These are phyloP conservation scores for Colletotrichum eleusines DNA, from an alignment of 2,329 filamentous ascomycete species.

Conservation along the genomic window DNA sequence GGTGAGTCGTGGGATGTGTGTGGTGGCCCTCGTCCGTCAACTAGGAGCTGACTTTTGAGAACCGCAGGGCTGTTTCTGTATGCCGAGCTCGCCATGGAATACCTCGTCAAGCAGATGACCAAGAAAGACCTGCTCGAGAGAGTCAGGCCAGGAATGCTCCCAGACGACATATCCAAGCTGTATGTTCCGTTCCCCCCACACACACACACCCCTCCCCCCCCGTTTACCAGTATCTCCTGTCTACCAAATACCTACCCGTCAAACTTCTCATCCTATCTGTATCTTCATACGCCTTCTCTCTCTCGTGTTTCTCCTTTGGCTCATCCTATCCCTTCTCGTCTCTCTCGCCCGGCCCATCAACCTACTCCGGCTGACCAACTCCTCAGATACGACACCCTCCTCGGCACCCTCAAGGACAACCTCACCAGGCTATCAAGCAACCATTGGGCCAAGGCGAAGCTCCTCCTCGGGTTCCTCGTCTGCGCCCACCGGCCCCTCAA, in stretches of 20 bases:
- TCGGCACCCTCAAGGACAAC: constrained; percentile 39
- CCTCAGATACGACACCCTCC: constrained; percentile 48
- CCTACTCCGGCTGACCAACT: no score
- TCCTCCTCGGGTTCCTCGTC: constrained; percentile 55
- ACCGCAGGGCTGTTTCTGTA: constrained; percentile 50
- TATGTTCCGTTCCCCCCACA: neutral
- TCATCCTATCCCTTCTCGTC: neutral
- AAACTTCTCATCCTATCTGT: no score
- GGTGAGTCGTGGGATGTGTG: constrained; percentile 18
- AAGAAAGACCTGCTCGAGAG: constrained; percentile 43
- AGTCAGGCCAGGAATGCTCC: constrained; percentile 40
- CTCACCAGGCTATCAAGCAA: neutral
- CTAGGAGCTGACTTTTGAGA: neutral
- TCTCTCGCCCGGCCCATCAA: no score
- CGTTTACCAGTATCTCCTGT: neutral
- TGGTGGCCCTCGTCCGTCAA: no score
- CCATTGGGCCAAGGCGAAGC: constrained; percentile 46
- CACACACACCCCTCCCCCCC: neutral
- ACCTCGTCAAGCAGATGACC: constrained; percentile 45
- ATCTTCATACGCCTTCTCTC: neutral
- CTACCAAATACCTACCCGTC: neutral
- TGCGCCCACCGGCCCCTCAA: constrained; percentile 55
- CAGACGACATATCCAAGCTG: constrained; percentile 9
- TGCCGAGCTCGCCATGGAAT: constrained; percentile 48
- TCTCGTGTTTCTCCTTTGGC: no score